These are phyloP conservation scores for Diaporthe caulivora DNA, from an alignment of 2,329 filamentous ascomycete genomes.

Conservation along the genomic window DNA sequence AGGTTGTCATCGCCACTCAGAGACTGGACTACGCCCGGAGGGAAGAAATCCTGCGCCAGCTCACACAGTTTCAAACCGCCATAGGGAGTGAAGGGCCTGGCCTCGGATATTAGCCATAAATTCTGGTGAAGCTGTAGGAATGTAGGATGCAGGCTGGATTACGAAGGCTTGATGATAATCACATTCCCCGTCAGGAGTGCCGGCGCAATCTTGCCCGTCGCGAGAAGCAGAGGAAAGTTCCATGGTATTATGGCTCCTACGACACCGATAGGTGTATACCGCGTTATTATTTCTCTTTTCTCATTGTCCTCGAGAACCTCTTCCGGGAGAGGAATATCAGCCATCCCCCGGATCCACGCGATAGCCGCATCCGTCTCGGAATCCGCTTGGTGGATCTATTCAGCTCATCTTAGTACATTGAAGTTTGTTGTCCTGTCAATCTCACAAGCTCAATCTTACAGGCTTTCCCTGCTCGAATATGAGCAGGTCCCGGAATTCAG, in stretches of 20 bases:
- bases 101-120: constrained; percentile 47
- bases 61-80: constrained; percentile 69
- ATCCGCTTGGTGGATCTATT: neutral
- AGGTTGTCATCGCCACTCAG: constrained; percentile 71
- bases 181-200: constrained; percentile 68
- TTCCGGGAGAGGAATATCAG: neutral
- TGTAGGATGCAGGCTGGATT: constrained; percentile 52
- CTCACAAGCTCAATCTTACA: neutral
- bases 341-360: neutral
- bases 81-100: constrained; percentile 59
- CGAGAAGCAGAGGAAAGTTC: constrained; percentile 13
- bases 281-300: neutral
- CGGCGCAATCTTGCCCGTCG: constrained; percentile 63
- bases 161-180: constrained; percentile 69
- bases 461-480: neutral
- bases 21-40: constrained; percentile 71
- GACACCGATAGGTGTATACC: neutral
- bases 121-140: no score
- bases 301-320: neutral
- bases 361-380: neutral
- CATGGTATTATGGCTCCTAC: constrained; percentile 4
- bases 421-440: neutral
- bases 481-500: neutral
- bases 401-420: neutral
- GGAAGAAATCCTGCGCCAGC: constrained; percentile 68